A percentile compares a stretch with the other conserved stretches of the same genome.
phyloP scores from a whole-genome alignment of 2,329 filamentous ascomycete species.

The Fusarium burgessii region DNA sequence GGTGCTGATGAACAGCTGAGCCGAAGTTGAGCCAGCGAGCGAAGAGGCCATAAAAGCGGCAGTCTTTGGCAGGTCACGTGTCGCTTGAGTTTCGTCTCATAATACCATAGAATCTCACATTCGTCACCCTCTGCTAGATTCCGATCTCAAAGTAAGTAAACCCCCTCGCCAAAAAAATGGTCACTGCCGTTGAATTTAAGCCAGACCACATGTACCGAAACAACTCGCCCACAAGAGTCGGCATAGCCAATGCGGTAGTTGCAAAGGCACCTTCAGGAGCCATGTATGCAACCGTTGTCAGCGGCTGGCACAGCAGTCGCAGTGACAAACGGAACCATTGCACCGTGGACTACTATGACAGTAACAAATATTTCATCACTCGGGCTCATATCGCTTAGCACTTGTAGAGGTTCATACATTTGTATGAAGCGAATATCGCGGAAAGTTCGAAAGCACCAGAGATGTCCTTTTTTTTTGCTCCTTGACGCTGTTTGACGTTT shows the following conservation, averaged over 20 bases:
- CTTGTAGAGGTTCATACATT: rapidly evolving
- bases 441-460: no score
- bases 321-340: background rate
- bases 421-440: background rate
- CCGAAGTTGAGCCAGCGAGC: no score
- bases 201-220: background rate
- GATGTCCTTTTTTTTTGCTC: background rate
- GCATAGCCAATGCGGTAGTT: no score
- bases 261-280: background rate
- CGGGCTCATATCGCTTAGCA: rapidly evolving
- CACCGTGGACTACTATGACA: background rate
- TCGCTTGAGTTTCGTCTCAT: no score
- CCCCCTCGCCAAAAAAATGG: no score
- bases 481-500: background rate
- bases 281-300: background rate
- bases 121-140: no score
- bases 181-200: no score
- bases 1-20: no score
- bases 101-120: no score
- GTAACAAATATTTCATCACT: background rate
- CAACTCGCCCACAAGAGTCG: background rate
- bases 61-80: no score
- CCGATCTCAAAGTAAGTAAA: no score
- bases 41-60: no score
- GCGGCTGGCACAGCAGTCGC: rapidly evolving